Evolutionary conservation across 345 rosid genomes (phyloP).

Genomic region (Syzygium jambos): DNA sequence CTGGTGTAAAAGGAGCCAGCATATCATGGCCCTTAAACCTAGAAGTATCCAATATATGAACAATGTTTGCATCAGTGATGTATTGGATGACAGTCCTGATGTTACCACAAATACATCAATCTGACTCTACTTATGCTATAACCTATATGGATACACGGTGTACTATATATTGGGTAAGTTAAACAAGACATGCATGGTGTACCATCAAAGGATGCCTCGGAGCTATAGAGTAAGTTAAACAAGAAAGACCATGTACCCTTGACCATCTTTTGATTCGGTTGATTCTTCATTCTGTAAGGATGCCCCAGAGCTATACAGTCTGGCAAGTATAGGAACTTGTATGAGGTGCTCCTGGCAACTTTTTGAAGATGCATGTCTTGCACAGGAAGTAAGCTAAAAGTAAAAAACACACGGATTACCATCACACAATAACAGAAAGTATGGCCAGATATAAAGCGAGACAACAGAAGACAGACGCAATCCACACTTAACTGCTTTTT

Average conservation of each 20-base stretch:
- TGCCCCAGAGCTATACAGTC: slow-evolving; percentile 47
- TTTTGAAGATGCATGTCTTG: slow-evolving; percentile 26
- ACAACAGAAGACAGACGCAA: background rate
- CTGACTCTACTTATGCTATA: background rate
- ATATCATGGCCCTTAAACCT: slow-evolving; percentile 94
- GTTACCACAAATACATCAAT: background rate
- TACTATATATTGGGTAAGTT: background rate
- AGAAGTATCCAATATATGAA: background rate
- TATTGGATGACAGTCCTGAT: background rate
- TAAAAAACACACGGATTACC: background rate
- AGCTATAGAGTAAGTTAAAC: background rate
- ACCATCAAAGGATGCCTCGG: background rate
- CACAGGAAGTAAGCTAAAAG: slow-evolving; percentile 34
- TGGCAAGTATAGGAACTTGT: slow-evolving; percentile 16
- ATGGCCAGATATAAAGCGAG: background rate
- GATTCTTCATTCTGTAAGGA: slow-evolving; percentile 40
- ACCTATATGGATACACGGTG: background rate
- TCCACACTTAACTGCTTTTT: background rate
- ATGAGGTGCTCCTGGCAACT: slow-evolving; percentile 15
- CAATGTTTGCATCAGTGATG: background rate
- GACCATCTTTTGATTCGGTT: slow-evolving; percentile 7
- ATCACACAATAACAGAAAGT: background rate
- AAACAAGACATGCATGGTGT: too few species aligned
- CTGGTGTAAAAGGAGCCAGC: slow-evolving; percentile 99
- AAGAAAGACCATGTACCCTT: slow-evolving; percentile 22